Evolutionary conservation across 2,329 filamentous ascomycete species (phyloP).

Genomic region (Neocucurbitaria cava): DNA sequence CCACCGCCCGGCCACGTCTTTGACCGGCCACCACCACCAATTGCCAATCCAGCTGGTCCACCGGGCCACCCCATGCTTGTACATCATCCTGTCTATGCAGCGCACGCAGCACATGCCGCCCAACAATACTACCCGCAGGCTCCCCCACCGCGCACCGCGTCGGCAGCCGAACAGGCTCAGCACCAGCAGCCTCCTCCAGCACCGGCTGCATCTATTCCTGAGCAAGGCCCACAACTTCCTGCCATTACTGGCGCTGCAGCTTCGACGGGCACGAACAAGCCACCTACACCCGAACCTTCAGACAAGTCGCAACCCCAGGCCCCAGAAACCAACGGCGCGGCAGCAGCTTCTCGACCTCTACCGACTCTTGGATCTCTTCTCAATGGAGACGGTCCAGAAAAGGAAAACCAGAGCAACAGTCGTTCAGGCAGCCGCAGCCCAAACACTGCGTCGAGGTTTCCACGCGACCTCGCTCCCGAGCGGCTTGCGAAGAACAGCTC

Average conservation of each 20-base stretch:
- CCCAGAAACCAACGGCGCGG: constrained; percentile 43
- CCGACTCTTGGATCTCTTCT: constrained; percentile 51
- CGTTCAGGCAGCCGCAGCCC: constrained; percentile 54
- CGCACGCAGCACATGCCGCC: constrained; percentile 39
- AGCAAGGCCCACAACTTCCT: constrained; percentile 46
- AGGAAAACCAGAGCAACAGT: constrained; percentile 43
- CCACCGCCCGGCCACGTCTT: constrained; percentile 34
- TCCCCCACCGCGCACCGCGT: constrained; percentile 50
- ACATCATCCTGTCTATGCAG: constrained; percentile 35
- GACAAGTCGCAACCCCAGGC: constrained; percentile 53
- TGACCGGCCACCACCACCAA: constrained; percentile 49
- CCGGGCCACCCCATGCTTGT: constrained; percentile 38
- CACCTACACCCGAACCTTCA: constrained; percentile 37
- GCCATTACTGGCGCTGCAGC: constrained; percentile 40
- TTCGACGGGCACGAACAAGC: constrained; percentile 32
- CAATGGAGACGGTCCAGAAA: constrained; percentile 36
- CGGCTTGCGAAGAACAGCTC: constrained; percentile 42
- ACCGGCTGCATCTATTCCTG: constrained; percentile 29
- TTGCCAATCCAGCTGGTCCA: constrained; percentile 49
- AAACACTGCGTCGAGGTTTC: constrained; percentile 37
- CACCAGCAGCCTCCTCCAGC: constrained; percentile 51
- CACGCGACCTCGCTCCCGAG: constrained; percentile 42
- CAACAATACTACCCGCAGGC: constrained; percentile 45
- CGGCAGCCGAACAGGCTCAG: constrained; percentile 48
- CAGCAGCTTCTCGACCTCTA: constrained; percentile 51